Conservation (phyloP, 176 grass and related monocot species). For the Triticum timopheevii region DNA sequence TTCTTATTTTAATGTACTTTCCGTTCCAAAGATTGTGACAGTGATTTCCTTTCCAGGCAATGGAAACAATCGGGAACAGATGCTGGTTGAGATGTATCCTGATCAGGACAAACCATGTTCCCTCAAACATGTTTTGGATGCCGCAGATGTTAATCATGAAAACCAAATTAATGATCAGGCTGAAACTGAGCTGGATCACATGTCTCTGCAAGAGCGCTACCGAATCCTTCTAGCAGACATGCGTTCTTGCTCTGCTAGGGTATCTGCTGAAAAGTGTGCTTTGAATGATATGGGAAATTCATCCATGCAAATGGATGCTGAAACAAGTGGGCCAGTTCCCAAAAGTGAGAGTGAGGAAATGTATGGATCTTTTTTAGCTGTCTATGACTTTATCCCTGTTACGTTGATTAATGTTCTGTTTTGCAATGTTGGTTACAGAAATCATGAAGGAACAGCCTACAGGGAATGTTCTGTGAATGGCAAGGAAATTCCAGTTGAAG, state of each 20-base stretch:
- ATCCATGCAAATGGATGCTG: conserved; percentile 5
- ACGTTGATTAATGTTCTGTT: conserved; percentile 8
- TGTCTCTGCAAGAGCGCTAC: conserved; percentile 45
- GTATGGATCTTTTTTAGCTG: conserved; percentile 15
- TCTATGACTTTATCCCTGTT: neutral
- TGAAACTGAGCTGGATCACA: conserved; percentile 41
- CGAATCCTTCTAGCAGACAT: conserved; percentile 34
- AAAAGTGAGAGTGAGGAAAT: conserved; percentile 39
- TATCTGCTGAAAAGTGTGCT: conserved; percentile 9
- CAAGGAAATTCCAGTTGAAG: neutral
- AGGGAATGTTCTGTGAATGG: conserved; percentile 16
- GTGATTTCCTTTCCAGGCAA: conserved; percentile 1
- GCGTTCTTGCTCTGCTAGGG: conserved; percentile 6
- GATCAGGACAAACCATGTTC: conserved; percentile 14
- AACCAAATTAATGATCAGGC: neutral
- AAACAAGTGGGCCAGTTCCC: conserved; percentile 20
- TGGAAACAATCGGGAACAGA: neutral
- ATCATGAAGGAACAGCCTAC: conserved; percentile 13
- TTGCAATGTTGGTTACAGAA: conserved; percentile 38
- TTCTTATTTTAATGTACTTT: conserved; percentile 22
- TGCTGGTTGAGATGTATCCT: conserved; percentile 3
- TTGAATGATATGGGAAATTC: neutral
- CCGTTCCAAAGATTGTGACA: neutral
- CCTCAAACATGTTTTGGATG: neutral
- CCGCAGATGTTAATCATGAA: neutral